These are phyloP conservation scores for Styphnolobium japonicum DNA, from an alignment of 306 rosid genomes.

Conservation along the genomic window DNA sequence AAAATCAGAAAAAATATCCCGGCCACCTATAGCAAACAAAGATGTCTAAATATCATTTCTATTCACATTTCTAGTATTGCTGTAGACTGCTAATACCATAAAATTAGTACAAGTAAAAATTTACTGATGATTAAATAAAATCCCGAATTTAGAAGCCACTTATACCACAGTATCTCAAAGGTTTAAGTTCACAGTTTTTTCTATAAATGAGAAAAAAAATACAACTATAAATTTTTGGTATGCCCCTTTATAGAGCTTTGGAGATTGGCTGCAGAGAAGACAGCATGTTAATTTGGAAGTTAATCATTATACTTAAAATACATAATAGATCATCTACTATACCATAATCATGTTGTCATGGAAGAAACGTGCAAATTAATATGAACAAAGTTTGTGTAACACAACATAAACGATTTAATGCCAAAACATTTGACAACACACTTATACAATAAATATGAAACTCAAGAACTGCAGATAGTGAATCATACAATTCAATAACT, in stretches of 20 bases:
- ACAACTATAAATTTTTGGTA: background rate
- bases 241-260: background rate
- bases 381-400: background rate
- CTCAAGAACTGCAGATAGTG: background rate
- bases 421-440: conserved; percentile 13
- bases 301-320: background rate
- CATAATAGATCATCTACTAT: background rate
- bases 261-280: background rate
- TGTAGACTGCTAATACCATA: background rate
- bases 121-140: background rate
- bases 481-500: background rate
- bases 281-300: background rate
- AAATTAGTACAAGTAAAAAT: background rate
- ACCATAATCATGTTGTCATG: background rate
- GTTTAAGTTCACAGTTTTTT: background rate
- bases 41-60: background rate
- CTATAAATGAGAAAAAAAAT: background rate
- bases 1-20: conserved; percentile 6
- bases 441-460: background rate
- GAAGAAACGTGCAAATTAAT: background rate
- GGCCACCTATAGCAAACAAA: background rate
- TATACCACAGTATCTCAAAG: background rate
- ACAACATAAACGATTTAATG: background rate
- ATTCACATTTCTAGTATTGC: background rate
- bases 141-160: background rate